phyloP scores from a whole-genome alignment of 2,329 filamentous ascomycete species.

The Colletotrichum trifolii region DNA sequence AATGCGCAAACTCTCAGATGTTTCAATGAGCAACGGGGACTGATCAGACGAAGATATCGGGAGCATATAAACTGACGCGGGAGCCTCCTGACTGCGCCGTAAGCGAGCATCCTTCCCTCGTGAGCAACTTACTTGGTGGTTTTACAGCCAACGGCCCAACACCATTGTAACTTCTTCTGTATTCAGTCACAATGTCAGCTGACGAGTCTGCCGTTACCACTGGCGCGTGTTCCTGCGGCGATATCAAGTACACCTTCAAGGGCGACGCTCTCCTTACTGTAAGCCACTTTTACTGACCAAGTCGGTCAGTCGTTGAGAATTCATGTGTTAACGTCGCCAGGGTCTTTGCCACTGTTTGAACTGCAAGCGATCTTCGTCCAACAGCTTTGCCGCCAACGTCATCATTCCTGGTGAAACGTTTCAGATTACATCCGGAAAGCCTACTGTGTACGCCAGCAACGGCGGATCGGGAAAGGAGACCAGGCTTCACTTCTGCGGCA shows the following conservation, averaged over 20 bases:
- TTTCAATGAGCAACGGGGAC: too few relatives aligned
- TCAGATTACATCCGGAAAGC: background rate
- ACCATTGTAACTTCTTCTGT: too few relatives aligned
- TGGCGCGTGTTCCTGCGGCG: background rate
- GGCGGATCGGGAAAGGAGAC: background rate
- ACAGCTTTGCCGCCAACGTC: background rate
- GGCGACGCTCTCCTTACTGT: background rate
- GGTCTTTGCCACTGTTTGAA: background rate
- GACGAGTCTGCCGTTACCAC: background rate
- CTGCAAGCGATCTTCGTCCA: background rate
- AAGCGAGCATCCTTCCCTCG: accelerated
- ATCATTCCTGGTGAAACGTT: background rate
- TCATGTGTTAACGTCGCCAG: background rate
- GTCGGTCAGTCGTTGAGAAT: background rate
- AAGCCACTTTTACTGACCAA: background rate
- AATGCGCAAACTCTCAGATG: too few relatives aligned
- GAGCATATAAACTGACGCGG: too few relatives aligned
- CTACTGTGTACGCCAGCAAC: background rate
- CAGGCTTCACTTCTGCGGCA: background rate
- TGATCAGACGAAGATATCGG: too few relatives aligned
- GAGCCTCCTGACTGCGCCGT: too few relatives aligned
- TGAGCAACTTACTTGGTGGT: too few relatives aligned
- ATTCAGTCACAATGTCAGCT: too few relatives aligned
- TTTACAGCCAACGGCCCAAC: too few relatives aligned
- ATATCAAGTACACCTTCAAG: background rate